phyloP scores from a whole-genome alignment of 352 stramenopile genomes.

The Phytopythium kandeliae region DNA sequence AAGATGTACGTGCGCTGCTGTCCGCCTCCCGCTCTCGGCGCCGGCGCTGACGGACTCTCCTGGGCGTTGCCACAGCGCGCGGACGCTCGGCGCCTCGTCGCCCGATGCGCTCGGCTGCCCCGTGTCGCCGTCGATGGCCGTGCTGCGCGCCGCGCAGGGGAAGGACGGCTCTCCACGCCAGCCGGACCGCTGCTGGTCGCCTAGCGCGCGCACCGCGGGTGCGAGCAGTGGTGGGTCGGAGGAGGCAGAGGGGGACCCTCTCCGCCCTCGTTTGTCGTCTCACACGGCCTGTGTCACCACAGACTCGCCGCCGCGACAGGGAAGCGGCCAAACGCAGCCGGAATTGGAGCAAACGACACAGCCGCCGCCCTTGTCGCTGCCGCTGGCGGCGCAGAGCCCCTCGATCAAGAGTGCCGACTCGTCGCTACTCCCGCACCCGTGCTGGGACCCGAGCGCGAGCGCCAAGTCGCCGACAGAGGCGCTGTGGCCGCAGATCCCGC shows the following conservation, averaged over 20 bases:
- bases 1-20: constrained; percentile 58
- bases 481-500: not conserved
- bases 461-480: not conserved
- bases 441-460: not conserved
- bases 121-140: constrained; percentile 6
- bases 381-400: not conserved
- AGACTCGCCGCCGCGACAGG: not conserved
- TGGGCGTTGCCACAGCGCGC: constrained; percentile 12
- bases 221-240: not conserved
- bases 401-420: not conserved
- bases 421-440: not conserved
- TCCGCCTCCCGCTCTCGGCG: no score
- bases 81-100: constrained; percentile 1
- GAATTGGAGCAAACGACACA: not conserved
- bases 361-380: not conserved
- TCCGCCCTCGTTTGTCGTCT: not conserved
- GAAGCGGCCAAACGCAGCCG: not conserved
- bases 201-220: not conserved
- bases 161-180: constrained; percentile 4
- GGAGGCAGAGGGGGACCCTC: not conserved
- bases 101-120: not conserved
- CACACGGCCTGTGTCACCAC: not conserved
- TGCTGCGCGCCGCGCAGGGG: constrained; percentile 1
- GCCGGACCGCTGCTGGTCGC: constrained; percentile 4
- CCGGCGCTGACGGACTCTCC: no score